Conservation (phyloP, 2,329 filamentous ascomycete species). For the Fusarium sp. region DNA sequence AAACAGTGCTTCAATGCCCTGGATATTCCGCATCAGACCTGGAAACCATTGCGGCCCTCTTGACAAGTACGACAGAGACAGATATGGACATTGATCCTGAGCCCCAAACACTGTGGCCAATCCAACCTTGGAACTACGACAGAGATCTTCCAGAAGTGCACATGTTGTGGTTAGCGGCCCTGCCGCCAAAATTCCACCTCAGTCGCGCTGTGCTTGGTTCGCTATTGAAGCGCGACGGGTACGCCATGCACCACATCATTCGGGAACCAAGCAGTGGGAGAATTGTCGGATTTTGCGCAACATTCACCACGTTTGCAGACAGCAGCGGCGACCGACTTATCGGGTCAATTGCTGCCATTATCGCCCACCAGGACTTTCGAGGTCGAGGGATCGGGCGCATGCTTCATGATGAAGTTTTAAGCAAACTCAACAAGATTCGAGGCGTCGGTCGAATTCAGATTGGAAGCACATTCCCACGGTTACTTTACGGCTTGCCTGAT, state of each 20-base stretch:
- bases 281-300: constrained; percentile 69
- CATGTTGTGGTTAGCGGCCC: constrained; percentile 62
- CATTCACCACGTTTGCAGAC: constrained; percentile 68
- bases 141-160: constrained; percentile 56
- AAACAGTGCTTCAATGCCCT: constrained; percentile 63
- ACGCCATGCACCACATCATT: constrained; percentile 68
- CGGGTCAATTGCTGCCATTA: constrained; percentile 65
- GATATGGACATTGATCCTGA: constrained; percentile 27
- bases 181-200: constrained; percentile 57
- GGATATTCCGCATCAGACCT: constrained; percentile 62
- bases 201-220: constrained; percentile 55
- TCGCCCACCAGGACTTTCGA: constrained; percentile 62
- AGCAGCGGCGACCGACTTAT: constrained; percentile 63
- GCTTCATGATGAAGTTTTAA: constrained; percentile 64
- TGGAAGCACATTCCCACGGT: constrained; percentile 68
- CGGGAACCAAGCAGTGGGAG: constrained; percentile 55
- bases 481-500: constrained; percentile 65
- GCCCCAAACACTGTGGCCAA: constrained; percentile 53
- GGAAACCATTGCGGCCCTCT: constrained; percentile 61
- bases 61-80: constrained; percentile 55
- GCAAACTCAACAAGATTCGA: constrained; percentile 60
- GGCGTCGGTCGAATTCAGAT: constrained; percentile 67
- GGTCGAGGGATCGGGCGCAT: constrained; percentile 64
- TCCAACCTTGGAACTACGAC: constrained; percentile 54
- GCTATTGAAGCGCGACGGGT: constrained; percentile 65